A percentile compares a stretch with the other conserved stretches of the same genome.
Evolutionary conservation across 228 moss, liverwort and hornwort species (phyloP).

Genomic region (Sphagnum magellanicum): DNA sequence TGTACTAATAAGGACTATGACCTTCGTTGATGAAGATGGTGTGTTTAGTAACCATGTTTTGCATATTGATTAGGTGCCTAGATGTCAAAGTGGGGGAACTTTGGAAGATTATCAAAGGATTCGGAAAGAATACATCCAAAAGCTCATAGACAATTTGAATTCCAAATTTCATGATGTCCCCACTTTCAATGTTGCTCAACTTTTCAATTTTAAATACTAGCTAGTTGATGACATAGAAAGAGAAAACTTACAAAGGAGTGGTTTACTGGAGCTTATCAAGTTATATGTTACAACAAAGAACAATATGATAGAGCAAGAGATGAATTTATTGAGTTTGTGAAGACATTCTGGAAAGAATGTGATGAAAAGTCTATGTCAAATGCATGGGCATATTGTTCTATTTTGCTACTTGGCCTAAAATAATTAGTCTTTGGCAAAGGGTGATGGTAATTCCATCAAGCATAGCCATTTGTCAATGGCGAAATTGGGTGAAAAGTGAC

Average conservation of each 20-base stretch:
- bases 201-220: slow-evolving; percentile 1
- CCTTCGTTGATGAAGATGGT: too few relatives aligned
- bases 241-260: background rate
- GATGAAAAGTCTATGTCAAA: background rate
- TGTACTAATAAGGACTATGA: too few relatives aligned
- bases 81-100: too few relatives aligned
- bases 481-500: too few relatives aligned
- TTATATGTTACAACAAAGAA: background rate
- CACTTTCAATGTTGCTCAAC: slow-evolving; percentile 3
- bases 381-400: background rate
- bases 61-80: too few relatives aligned
- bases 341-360: slow-evolving; percentile 1
- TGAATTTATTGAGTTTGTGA: background rate
- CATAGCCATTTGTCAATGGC: background rate
- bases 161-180: background rate
- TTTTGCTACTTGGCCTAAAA: background rate
- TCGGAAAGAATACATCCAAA: too few relatives aligned
- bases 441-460: background rate
- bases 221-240: slow-evolving; percentile 2
- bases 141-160: background rate
- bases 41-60: too few relatives aligned
- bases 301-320: background rate
- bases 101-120: too few relatives aligned
- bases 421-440: slow-evolving; percentile 2
- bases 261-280: background rate